Conservation (phyloP, 202 grass and related monocot species). For the Zoysia matrella region DNA sequence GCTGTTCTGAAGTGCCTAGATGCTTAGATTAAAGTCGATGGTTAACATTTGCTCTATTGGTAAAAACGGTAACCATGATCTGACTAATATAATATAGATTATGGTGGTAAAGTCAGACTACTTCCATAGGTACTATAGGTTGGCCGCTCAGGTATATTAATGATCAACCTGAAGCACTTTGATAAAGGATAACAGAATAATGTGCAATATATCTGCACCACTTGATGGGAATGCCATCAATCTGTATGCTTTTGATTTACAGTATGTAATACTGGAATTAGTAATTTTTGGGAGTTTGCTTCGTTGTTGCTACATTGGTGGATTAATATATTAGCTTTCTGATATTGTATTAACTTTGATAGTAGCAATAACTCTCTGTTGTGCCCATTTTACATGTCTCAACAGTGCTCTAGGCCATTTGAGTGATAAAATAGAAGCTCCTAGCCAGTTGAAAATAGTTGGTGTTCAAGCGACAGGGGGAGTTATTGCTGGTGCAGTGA, state of each 20-base stretch:
- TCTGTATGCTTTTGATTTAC: background rate
- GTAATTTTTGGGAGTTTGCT: constrained; percentile 20
- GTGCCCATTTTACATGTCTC: constrained; percentile 41
- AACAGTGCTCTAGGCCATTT: constrained; percentile 66
- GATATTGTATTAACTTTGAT: constrained; percentile 20
- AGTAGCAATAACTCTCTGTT: constrained; percentile 17
- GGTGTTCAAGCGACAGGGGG: constrained; percentile 92
- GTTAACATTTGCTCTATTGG: constrained; percentile 23
- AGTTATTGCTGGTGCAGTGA: constrained; percentile 78
- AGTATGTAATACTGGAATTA: constrained; percentile 13
- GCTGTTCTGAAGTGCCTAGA: constrained; percentile 4
- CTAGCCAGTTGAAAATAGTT: constrained; percentile 78
- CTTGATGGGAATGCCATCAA: constrained; percentile 1
- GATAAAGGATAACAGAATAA: background rate
- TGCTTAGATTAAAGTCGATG: background rate
- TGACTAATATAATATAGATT: constrained; percentile 7
- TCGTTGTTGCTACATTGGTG: constrained; percentile 30
- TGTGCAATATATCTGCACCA: constrained; percentile 11
- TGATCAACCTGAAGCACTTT: constrained; percentile 18
- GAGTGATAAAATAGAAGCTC: constrained; percentile 61
- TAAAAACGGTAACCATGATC: constrained; percentile 12
- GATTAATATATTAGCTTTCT: background rate
- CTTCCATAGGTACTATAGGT: background rate
- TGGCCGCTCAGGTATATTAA: constrained; percentile 8
- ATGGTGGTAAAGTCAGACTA: background rate